Evolutionary conservation across 129 eudicot genomes (phyloP).

Genomic region (Flaveria linearis): DNA sequence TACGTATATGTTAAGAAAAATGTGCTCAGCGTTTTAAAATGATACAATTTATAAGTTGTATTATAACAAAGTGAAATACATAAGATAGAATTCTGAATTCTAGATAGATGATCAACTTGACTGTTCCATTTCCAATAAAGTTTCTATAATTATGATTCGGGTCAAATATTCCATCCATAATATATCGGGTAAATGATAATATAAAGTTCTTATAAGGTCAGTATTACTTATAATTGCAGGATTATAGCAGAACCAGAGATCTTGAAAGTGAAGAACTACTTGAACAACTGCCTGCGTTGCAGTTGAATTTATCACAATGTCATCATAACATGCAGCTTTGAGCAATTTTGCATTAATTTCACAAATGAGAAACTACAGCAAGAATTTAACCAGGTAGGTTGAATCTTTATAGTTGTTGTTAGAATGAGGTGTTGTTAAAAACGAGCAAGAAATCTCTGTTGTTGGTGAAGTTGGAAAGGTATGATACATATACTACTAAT

Average conservation of each 20-base stretch:
- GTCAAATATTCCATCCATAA: background rate
- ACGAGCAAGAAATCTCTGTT: too few species aligned
- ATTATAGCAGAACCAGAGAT: constrained; percentile 89
- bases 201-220: background rate
- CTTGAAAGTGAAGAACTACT: constrained; percentile 70
- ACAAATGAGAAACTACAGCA: too few species aligned
- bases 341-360: too few species aligned
- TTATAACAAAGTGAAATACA: background rate
- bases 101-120: background rate
- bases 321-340: too few species aligned
- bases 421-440: too few species aligned
- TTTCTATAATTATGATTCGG: background rate
- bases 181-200: background rate
- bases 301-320: too few species aligned
- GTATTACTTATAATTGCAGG: constrained; percentile 42
- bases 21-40: background rate
- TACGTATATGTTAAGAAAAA: background rate
- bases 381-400: too few species aligned
- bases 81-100: background rate
- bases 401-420: too few species aligned
- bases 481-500: too few species aligned
- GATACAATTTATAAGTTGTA: background rate
- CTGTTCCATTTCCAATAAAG: background rate
- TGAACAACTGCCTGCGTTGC: constrained; percentile 95
- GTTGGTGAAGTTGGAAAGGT: too few species aligned